A percentile compares a stretch with the other conserved stretches of the same genome.
Evolutionary conservation across 176 grass and related monocot genomes (phyloP).

Genomic region (Cenchrus americanus): DNA sequence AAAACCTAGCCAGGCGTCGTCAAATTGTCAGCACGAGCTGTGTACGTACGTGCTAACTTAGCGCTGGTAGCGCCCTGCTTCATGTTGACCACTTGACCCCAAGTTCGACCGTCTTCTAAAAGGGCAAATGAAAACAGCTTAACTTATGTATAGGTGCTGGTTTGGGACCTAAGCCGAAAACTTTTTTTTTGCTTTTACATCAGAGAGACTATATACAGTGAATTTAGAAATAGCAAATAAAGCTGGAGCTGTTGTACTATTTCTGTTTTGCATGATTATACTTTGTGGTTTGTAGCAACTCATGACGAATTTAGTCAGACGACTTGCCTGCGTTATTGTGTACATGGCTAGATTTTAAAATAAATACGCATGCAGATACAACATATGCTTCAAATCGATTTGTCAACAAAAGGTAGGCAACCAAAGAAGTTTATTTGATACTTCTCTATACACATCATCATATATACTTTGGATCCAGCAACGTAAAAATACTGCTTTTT

Average conservation of each 20-base stretch:
- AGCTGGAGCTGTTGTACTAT: not conserved
- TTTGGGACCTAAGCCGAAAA: not conserved
- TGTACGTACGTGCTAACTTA: not conserved
- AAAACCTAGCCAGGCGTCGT: not conserved
- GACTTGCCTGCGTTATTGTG: too few relatives aligned
- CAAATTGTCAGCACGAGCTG: not conserved
- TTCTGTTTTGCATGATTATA: not conserved
- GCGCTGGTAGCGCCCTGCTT: too few relatives aligned
- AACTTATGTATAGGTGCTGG: too few relatives aligned
- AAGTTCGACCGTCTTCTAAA: not conserved
- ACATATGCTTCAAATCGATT: too few relatives aligned
- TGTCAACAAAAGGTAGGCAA: too few relatives aligned
- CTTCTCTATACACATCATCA: not conserved
- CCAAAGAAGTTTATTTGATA: not conserved
- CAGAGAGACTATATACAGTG: too few relatives aligned
- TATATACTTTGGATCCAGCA: not conserved
- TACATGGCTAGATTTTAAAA: too few relatives aligned
- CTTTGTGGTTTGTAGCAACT: too few relatives aligned
- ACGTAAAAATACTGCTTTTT: not conserved
- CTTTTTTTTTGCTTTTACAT: not conserved
- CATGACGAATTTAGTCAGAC: too few relatives aligned
- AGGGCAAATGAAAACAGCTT: too few relatives aligned
- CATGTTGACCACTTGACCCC: conserved; percentile 10
- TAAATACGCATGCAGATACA: too few relatives aligned
- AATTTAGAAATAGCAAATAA: too few relatives aligned